A percentile compares a stretch with the other conserved stretches of the same genome.
Conservation (phyloP, 1,139 yeast genomes). For the Hemisphaericaspora lyxosophila region DNA sequence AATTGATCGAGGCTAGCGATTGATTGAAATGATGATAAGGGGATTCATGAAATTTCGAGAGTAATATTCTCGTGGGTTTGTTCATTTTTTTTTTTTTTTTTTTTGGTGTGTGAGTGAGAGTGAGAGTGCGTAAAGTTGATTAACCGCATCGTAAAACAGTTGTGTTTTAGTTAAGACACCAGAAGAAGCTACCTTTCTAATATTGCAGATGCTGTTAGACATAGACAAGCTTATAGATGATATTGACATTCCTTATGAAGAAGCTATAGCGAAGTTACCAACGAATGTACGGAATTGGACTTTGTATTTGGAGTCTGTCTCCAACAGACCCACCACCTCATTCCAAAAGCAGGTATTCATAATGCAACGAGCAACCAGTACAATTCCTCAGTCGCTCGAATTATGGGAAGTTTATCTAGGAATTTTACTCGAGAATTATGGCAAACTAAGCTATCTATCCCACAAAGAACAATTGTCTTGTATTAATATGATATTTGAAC, state of each 20-base stretch:
- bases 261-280: slow-evolving; percentile 45
- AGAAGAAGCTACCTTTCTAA: no score
- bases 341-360: slow-evolving; percentile 41
- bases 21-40: no score
- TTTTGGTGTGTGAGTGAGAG: no score
- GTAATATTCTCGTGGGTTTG: no score
- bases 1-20: background rate
- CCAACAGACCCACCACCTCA: slow-evolving; percentile 6
- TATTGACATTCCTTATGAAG: slow-evolving; percentile 47
- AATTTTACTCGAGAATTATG: slow-evolving; percentile 34
- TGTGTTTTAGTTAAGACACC: no score
- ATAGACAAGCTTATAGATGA: slow-evolving; percentile 23
- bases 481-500: slow-evolving; percentile 46
- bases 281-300: slow-evolving; percentile 52
- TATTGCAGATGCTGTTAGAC: slow-evolving; percentile 13
- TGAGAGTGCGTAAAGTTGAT: no score
- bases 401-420: slow-evolving; percentile 59
- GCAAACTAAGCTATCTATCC: slow-evolving; percentile 30
- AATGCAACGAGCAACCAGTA: slow-evolving; percentile 51
- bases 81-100: no score
- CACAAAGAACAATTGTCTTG: slow-evolving; percentile 8
- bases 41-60: no score
- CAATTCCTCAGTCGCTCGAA: slow-evolving; percentile 50
- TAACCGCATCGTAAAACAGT: no score
- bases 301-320: slow-evolving; percentile 43